Evolutionary conservation across 108 stramenopile genomes (phyloP).

Genomic region (Halocafeteria seosinensis): DNA sequence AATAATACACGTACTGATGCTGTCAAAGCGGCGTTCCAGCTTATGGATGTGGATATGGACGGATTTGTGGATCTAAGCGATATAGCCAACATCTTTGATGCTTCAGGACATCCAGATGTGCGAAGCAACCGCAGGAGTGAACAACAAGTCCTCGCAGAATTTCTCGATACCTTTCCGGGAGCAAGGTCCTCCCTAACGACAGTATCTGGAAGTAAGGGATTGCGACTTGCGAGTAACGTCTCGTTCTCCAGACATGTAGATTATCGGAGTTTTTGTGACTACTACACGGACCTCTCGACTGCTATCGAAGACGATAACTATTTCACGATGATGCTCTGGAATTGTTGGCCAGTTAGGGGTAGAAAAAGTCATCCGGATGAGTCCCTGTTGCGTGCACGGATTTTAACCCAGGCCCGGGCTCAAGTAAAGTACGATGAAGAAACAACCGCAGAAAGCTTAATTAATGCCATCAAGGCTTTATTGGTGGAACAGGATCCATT

Average conservation of each 20-base stretch:
- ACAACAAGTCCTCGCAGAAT: constrained; percentile 30
- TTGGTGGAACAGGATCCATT: too few species aligned
- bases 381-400: too few species aligned
- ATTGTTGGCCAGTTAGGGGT: neutral
- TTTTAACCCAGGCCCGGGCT: too few species aligned
- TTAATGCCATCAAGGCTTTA: too few species aligned
- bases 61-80: constrained; percentile 20
- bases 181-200: too few species aligned
- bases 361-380: neutral
- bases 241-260: too few species aligned
- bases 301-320: neutral
- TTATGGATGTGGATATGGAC: constrained; percentile 26
- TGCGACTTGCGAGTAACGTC: too few species aligned
- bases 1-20: constrained; percentile 21
- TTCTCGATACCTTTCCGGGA: constrained; percentile 29
- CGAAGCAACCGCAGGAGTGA: constrained; percentile 15
- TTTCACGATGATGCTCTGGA: constrained; percentile 1
- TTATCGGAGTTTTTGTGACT: too few species aligned
- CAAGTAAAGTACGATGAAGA: too few species aligned
- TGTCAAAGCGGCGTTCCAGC: constrained; percentile 29
- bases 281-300: neutral
- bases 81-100: constrained; percentile 24
- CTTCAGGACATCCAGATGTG: constrained; percentile 34
- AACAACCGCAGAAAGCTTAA: too few species aligned
- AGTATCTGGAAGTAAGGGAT: too few species aligned